phyloP scores from a whole-genome alignment of 495 filamentous ascomycete species.

The Xanthoparmelia taractica region DNA sequence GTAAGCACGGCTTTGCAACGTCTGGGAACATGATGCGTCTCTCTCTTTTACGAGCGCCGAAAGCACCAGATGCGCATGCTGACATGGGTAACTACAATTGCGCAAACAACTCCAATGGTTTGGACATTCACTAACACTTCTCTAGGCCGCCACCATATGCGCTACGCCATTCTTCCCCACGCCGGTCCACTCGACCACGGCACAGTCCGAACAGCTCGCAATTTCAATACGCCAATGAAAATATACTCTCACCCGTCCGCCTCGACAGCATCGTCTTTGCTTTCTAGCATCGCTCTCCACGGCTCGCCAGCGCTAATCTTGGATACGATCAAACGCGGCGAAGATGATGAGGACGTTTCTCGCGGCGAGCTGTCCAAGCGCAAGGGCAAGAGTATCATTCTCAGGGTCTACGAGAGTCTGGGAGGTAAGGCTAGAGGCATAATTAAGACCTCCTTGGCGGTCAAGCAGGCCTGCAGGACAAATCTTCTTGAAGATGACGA shows the following conservation, averaged over 20 bases:
- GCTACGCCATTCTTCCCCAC: constrained; percentile 89
- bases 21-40: constrained; percentile 87
- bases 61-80: constrained; percentile 90
- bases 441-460: constrained; percentile 55
- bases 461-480: constrained; percentile 70
- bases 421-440: constrained; percentile 67
- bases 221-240: constrained; percentile 80
- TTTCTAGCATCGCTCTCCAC: constrained; percentile 48
- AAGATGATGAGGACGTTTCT: constrained; percentile 88
- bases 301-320: constrained; percentile 59
- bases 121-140: constrained; percentile 11
- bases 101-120: not conserved
- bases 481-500: constrained; percentile 63
- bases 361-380: constrained; percentile 58
- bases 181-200: constrained; percentile 56
- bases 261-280: constrained; percentile 31
- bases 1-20: constrained; percentile 94
- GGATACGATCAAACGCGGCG: constrained; percentile 83
- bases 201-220: constrained; percentile 74
- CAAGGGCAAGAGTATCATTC: constrained; percentile 67
- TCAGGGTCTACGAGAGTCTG: constrained; percentile 86
- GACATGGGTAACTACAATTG: constrained; percentile 64
- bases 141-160: constrained; percentile 62
- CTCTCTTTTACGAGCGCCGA: constrained; percentile 82
- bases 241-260: constrained; percentile 33